Conservation (phyloP, 192 early-diverging fungal genomes). For the Rhizoclosmatium sp. region DNA sequence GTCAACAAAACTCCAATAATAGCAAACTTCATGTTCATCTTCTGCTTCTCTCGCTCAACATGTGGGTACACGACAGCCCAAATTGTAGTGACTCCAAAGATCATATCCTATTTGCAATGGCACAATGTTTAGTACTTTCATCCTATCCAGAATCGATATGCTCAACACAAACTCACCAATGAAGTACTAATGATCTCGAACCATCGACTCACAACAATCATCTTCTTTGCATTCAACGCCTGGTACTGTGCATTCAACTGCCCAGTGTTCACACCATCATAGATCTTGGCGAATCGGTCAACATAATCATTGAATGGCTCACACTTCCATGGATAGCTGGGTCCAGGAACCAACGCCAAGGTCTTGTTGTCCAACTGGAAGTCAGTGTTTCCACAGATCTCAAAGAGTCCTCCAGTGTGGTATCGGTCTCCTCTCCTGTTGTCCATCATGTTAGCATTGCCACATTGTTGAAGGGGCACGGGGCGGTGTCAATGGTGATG, state of each 20-base stretch:
- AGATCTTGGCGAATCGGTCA: background rate
- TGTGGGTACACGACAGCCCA: background rate
- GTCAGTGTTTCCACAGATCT: constrained; percentile 17
- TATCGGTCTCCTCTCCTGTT: constrained; percentile 19
- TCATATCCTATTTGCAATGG: background rate
- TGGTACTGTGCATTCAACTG: no score
- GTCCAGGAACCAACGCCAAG: background rate
- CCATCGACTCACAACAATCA: background rate
- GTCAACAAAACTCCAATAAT: background rate
- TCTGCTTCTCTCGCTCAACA: background rate
- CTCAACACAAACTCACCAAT: no score
- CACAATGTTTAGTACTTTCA: no score
- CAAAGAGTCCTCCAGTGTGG: constrained; percentile 20
- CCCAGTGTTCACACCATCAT: no score
- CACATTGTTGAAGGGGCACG: no score
- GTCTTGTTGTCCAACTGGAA: background rate
- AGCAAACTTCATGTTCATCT: background rate
- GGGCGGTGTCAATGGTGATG: no score
- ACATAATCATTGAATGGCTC: background rate
- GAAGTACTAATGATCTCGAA: background rate
- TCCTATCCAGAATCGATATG: no score
- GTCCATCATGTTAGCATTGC: no score
- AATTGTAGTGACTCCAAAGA: constrained; percentile 18
- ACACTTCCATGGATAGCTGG: background rate
- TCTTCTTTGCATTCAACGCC: no score